phyloP scores from a whole-genome alignment of 2,329 filamentous ascomycete species.

The Ophiostoma sp. region DNA sequence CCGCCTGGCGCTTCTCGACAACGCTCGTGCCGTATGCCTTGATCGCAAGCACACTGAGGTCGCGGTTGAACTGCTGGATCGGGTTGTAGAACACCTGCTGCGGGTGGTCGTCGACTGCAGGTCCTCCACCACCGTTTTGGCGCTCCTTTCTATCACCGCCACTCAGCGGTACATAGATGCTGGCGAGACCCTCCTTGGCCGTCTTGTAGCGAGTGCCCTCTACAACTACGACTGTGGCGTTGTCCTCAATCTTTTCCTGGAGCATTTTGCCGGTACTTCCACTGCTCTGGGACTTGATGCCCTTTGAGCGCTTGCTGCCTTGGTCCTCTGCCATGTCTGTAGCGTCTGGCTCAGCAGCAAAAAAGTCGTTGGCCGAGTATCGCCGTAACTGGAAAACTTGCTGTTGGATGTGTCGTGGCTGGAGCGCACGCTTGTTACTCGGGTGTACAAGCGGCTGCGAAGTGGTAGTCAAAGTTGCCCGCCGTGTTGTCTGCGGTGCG shows the following conservation, averaged over 20 bases:
- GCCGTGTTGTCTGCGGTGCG: background rate
- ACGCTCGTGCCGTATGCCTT: conserved; percentile 74
- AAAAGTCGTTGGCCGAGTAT: background rate
- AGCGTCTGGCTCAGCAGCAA: background rate
- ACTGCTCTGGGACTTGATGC: conserved; percentile 11
- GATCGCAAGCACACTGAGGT: conserved; percentile 87
- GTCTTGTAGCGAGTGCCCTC: conserved; percentile 48
- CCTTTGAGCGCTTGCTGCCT: conserved; percentile 12
- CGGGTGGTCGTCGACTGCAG: conserved; percentile 52
- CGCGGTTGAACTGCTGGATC: conserved; percentile 97
- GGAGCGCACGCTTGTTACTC: no score
- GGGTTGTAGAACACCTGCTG: conserved; percentile 97
- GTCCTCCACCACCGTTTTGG: conserved; percentile 33
- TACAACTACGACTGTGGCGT: conserved; percentile 17
- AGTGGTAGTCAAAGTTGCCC: background rate
- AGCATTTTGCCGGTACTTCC: background rate
- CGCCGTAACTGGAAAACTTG: no score
- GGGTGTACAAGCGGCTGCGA: background rate
- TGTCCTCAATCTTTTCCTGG: background rate
- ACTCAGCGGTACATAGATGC: conserved; percentile 49
- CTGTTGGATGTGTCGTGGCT: no score
- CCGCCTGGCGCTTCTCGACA: conserved; percentile 45
- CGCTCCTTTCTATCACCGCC: conserved; percentile 30
- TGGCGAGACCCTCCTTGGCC: conserved; percentile 52
- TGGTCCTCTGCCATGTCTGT: conserved; percentile 1